These are phyloP conservation scores for Dioscorea zingiberensis DNA, from an alignment of 106 monocot species.

Conservation along the genomic window DNA sequence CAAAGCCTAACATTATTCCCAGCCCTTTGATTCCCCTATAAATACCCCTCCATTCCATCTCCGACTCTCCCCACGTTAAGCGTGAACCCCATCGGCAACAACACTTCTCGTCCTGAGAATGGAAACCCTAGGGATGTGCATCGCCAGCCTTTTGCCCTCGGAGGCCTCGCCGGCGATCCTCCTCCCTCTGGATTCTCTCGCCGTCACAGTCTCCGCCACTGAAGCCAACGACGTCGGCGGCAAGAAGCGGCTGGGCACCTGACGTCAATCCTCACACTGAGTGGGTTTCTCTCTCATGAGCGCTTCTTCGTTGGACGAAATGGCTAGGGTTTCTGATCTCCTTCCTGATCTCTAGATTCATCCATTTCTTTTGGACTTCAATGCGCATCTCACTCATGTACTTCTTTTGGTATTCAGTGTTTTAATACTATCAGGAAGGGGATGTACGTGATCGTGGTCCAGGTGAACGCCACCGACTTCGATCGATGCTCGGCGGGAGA, in stretches of 20 bases:
- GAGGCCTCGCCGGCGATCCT: neutral
- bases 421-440: neutral
- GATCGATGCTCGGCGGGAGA: constrained; percentile 18
- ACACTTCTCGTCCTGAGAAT: neutral
- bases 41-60: too few species aligned
- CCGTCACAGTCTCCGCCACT: neutral
- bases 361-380: neutral
- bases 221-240: neutral
- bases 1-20: too few species aligned
- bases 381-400: neutral
- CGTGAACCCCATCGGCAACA: too few species aligned
- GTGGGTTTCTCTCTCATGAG: constrained; percentile 1
- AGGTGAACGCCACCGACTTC: constrained; percentile 45
- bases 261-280: constrained; percentile 14
- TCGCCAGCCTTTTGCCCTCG: neutral
- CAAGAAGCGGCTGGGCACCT: constrained; percentile 4
- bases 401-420: too few species aligned
- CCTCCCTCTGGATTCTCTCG: neutral
- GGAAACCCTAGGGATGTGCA: neutral
- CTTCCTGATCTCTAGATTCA: neutral
- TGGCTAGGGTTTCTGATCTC: constrained; percentile 14
- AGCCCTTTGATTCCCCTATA: too few species aligned
- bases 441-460: constrained; percentile 29
- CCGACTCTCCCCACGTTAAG: too few species aligned
- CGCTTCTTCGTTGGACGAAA: constrained; percentile 10